Percentiles rank a stretch among this genome's conserved stretches.
These are phyloP conservation scores for Zychaea mexicana DNA, from an alignment of 371 early-diverging fungal species.

Conservation along the genomic window DNA sequence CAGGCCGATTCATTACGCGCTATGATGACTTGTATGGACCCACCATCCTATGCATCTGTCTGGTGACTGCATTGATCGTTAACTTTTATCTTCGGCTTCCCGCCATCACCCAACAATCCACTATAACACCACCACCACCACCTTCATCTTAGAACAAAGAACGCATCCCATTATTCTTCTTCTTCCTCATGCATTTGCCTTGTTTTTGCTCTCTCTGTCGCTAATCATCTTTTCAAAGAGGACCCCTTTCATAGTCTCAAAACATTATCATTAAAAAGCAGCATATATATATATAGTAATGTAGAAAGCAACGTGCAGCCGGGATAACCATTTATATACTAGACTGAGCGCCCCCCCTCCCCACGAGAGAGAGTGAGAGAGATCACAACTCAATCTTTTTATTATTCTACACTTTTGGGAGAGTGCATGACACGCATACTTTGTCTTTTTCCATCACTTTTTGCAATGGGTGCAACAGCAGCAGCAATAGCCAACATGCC, in stretches of 20 bases:
- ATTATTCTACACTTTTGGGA: no score
- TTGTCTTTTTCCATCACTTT: no score
- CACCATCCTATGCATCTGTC: conserved; percentile 23
- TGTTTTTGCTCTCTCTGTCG: background rate
- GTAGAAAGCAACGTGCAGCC: no score
- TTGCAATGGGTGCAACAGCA: no score
- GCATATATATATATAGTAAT: no score
- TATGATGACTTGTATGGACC: conserved; percentile 33
- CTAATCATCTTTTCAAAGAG: background rate
- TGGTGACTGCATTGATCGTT: conserved; percentile 26
- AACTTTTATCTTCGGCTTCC: conserved; percentile 43
- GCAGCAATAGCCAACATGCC: background rate
- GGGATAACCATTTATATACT: no score
- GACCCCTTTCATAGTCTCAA: no score
- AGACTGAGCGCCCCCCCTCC: no score
- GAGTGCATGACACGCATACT: no score
- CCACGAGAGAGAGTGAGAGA: no score
- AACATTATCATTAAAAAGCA: no score
- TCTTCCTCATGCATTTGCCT: background rate
- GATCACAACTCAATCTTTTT: no score
- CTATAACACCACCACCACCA: background rate
- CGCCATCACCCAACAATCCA: background rate
- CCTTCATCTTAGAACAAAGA: background rate
- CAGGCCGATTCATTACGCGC: conserved; percentile 19
- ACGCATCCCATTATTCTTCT: background rate